A percentile compares a stretch with the other conserved stretches of the same genome.
These are phyloP conservation scores for Auricularia sp. DNA, from an alignment of 768 basidiomycete species.

Conservation along the genomic window DNA sequence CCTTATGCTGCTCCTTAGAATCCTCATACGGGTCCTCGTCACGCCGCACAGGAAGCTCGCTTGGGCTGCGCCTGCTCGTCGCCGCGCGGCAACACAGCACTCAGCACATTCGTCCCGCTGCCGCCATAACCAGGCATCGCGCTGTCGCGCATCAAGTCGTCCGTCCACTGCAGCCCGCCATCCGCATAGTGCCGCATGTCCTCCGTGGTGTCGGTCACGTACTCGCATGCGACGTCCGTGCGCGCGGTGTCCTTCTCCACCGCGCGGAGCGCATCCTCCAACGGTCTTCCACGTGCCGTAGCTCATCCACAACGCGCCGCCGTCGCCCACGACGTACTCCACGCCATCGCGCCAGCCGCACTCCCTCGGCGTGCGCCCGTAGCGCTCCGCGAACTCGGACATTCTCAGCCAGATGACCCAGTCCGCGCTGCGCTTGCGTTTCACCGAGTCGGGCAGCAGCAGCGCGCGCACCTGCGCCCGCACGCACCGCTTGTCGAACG, in stretches of 20 bases:
- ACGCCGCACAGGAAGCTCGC: no score
- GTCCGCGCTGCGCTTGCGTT: conserved; percentile 47
- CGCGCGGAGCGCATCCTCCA: conserved; percentile 61
- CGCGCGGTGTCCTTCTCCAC: conserved; percentile 44
- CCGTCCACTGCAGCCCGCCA: neutral
- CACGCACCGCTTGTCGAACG: conserved; percentile 83
- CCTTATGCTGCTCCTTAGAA: no score
- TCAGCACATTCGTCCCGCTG: no score
- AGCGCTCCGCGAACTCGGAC: conserved; percentile 60
- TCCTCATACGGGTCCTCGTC: no score
- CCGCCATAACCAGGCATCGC: no score
- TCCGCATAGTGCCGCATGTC: conserved; percentile 2
- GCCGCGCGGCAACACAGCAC: neutral
- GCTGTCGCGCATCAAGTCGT: no score
- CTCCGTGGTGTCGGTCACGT: conserved; percentile 4
- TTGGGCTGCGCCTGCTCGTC: no score
- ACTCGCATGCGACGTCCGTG: neutral
- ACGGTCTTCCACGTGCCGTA: conserved; percentile 77
- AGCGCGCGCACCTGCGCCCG: conserved; percentile 70
- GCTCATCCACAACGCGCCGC: conserved; percentile 59
- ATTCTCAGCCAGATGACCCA: conserved; percentile 54
- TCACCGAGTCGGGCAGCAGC: conserved; percentile 62
- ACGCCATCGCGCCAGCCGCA: conserved; percentile 70
- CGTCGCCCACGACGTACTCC: conserved; percentile 49
- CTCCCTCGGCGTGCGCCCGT: conserved; percentile 42